Evolutionary conservation across 768 basidiomycete genomes (phyloP), one percentile per base, ranked within the genome.

Genomic region (Kwoniella mangroviensis): DNA sequence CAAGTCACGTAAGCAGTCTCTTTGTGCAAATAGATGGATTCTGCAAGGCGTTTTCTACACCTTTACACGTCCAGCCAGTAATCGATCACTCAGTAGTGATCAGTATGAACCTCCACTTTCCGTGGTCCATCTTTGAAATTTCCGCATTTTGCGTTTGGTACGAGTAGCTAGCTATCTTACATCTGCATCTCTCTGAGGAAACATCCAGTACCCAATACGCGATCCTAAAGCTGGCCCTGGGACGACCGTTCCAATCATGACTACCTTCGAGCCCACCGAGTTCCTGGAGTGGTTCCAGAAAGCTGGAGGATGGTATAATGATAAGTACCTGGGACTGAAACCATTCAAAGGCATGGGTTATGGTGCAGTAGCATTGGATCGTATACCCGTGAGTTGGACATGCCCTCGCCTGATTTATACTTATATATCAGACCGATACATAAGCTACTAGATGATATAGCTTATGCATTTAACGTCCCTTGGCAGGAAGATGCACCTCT

Each of bases 341-440:
- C 70, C 74, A 6, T 83, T 82, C 62, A 56, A 62, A 0, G 81
- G 78, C 0, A 83, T 82, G 77, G 92, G 92, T 43, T 87, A 90
- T 24, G 93, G 94, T 26, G 90, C 87, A 0, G 82, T 92, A 41
- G 94, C 94, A 0, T 78, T 92, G 43, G 82, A 85, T 69, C 89
- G 93, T 80, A 89, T 96, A 66, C 87, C 88, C 65, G 92, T 93
- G 74, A 21, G 86, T 82, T 7, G 12, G 4, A 13, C 13, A 34
- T 7, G 6, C 34, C 34, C 5, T 34, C 34, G 6, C 34, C 34
- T 34, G 34, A 34, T 7, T 1, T 34, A 34, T 34, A 34, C 34
- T 34, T 7, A 7, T 28, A 4, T 34, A 34, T 34, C 6, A 34
- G 34, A 34, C 6, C 34, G 42, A 11, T 21, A 21, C 3, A 61